phyloP scores from a whole-genome alignment of 2,329 filamentous ascomycete species.

The Tolypocladium nubicola region DNA sequence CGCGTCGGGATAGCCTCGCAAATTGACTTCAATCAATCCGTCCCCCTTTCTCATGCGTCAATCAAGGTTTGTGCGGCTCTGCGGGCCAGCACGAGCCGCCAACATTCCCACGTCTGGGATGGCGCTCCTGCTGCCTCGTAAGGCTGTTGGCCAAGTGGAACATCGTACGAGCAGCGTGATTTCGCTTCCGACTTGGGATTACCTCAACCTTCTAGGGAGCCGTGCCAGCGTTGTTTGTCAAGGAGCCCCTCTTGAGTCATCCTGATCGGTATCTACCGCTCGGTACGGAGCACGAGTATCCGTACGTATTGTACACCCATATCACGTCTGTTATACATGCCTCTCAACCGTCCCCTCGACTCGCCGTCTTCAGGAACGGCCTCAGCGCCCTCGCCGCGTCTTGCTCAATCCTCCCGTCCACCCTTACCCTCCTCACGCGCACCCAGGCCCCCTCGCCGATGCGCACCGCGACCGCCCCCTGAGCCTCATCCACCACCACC shows the following conservation, averaged over 20 bases:
- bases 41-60: too few relatives aligned
- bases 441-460: slow-evolving; percentile 11
- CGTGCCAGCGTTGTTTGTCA: too few relatives aligned
- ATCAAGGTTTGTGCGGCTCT: background rate
- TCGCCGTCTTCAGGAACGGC: slow-evolving; percentile 3
- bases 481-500: slow-evolving; percentile 5
- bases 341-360: too few relatives aligned
- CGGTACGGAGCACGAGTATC: too few relatives aligned
- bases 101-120: background rate
- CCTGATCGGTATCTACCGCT: too few relatives aligned
- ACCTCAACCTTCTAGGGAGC: too few relatives aligned
- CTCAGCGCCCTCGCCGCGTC: slow-evolving; percentile 13
- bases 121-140: background rate
- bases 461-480: slow-evolving; percentile 12
- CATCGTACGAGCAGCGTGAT: too few relatives aligned
- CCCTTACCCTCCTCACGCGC: slow-evolving; percentile 18
- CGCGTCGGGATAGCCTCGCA: background rate
- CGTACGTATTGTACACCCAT: background rate
- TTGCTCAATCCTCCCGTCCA: slow-evolving; percentile 20
- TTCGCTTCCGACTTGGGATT: too few relatives aligned
- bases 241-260: too few relatives aligned
- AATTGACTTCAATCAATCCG: background rate
- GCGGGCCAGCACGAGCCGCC: background rate
- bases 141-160: too few relatives aligned
- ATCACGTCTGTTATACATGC: too few relatives aligned